Base-by-base conservation (phyloP, 257 asterid species). In the Petrea volubilis region DNA sequence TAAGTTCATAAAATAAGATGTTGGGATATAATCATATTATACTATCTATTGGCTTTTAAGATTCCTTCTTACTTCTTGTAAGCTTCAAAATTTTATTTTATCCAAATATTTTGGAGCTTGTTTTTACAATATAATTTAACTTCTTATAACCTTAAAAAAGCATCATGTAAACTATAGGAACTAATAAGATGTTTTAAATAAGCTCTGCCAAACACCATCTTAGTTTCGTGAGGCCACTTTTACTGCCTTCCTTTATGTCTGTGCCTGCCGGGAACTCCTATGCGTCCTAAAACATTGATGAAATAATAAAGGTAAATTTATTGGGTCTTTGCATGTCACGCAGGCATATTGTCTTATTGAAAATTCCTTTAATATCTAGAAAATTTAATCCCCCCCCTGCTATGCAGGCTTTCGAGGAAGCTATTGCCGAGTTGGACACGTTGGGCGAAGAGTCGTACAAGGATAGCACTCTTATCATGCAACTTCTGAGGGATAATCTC, bases 381-480 rank as follows among this genome's bases (percentile, higher is more conserved):
- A 53, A 43, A 4, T 41, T 57, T n/a, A 53, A 9, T 12, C 23
- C 27, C 55, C 23, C 9, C 60, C 43, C 4, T 62, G 43, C 12
- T 70, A 1, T 69, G 59, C 73, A 87, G 89, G 94, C 94, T 74
- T 85, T 87, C 66, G 94, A 85, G 82, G 91, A 85, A 87, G 94
- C 91, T 36, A 87, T 87, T 55, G 89, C 89, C 52, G 94, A 87
- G 79, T 73, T 87, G 87, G 94, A 87, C 77, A 83, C 87, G 4
- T 74, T 85, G 83, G 87, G 91, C n/a, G 94, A 85, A 72, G 91
- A 87, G 78, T 85, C 91, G 1, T 85, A 87, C 79, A 85, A 87
- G 82, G 94, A 87, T 36, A 87, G 94, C 87, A 85, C 91, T 60
- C 89, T 85, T 33, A 87, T 87, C 79, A 85, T 87, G 91, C 94